A percentile compares a stretch with the other conserved stretches of the same genome.
These are phyloP conservation scores for Scedosporium aurantiacum DNA, from an alignment of 2,329 filamentous ascomycete genomes.

Conservation along the genomic window DNA sequence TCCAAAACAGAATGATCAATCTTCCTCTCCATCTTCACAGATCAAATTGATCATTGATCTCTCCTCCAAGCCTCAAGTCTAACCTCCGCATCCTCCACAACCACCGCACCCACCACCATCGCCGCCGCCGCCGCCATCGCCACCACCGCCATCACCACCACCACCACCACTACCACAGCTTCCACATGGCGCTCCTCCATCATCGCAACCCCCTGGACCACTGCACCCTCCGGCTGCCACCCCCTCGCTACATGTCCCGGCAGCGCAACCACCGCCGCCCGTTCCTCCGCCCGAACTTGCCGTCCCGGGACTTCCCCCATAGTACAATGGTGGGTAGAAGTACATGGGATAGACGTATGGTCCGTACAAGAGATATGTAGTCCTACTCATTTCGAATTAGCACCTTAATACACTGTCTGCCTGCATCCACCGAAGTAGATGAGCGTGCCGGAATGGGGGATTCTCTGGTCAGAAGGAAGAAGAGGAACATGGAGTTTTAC, in stretches of 20 bases:
- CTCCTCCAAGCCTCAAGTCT: too few species aligned
- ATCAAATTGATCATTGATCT: constrained; percentile 31
- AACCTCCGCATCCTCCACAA: constrained; percentile 9
- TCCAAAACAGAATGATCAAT: neutral
- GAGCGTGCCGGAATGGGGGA: neutral
- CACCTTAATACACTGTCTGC: neutral
- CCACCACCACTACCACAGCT: constrained; percentile 12
- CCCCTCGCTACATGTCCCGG: constrained; percentile 37
- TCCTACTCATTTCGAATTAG: neutral
- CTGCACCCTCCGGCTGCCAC: constrained; percentile 33
- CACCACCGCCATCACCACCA: constrained; percentile 11
- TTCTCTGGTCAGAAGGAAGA: neutral
- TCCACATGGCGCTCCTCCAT: constrained; percentile 10
- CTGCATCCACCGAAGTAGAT: neutral
- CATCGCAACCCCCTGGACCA: constrained; percentile 23
- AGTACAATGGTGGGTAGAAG: constrained; percentile 34
- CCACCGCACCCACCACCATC: constrained; percentile 11
- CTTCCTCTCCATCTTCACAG: neutral
- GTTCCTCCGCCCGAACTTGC: constrained; percentile 12
- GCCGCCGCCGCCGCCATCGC: constrained; percentile 9
- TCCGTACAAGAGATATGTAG: constrained; percentile 33
- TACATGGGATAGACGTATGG: constrained; percentile 33
- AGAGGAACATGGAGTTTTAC: constrained; percentile 2
- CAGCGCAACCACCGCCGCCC: constrained; percentile 18
- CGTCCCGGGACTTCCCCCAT: constrained; percentile 28